A percentile compares a stretch with the other conserved stretches of the same genome.
Conservation (phyloP, 1,139 yeast genomes). For the Yamadazyma spencermartinsiae region DNA sequence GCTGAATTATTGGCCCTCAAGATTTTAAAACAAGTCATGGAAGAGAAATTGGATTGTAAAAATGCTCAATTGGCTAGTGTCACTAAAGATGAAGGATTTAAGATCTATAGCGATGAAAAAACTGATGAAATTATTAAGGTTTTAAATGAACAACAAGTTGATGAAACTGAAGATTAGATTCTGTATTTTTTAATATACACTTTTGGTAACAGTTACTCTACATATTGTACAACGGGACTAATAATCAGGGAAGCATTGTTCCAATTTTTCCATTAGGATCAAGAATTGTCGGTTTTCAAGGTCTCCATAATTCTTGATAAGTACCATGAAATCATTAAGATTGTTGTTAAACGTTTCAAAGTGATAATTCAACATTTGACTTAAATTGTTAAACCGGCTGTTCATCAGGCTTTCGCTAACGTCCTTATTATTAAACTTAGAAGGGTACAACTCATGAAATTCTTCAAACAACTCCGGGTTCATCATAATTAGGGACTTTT, state of each 20-base stretch:
- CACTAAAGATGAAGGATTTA: constrained; percentile 82
- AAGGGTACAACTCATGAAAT: constrained; percentile 40
- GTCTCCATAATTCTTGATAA: constrained; percentile 60
- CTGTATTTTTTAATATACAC: constrained; percentile 9
- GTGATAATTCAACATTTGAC: constrained; percentile 50
- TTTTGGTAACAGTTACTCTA: constrained; percentile 2
- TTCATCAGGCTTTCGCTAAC: constrained; percentile 41
- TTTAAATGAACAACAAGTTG: constrained; percentile 68
- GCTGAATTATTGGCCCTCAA: constrained; percentile 90
- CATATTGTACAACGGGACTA: constrained; percentile 6
- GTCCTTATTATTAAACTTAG: constrained; percentile 35
- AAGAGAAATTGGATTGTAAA: constrained; percentile 92
- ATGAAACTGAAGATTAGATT: constrained; percentile 18
- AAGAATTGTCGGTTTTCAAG: constrained; percentile 60
- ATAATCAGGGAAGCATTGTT: constrained; percentile 37
- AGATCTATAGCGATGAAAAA: constrained; percentile 79
- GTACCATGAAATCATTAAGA: constrained; percentile 53
- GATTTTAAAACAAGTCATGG: constrained; percentile 97
- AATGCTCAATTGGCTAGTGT: constrained; percentile 96
- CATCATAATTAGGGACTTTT: constrained; percentile 56
- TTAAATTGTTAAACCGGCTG: constrained; percentile 46
- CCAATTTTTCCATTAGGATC: constrained; percentile 54
- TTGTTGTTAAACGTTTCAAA: constrained; percentile 56
- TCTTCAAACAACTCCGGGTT: constrained; percentile 46
- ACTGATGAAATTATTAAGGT: constrained; percentile 79